Evolutionary conservation across 1,139 yeast genomes (phyloP).

Genomic region (Nakaseomyces nivariensis): DNA sequence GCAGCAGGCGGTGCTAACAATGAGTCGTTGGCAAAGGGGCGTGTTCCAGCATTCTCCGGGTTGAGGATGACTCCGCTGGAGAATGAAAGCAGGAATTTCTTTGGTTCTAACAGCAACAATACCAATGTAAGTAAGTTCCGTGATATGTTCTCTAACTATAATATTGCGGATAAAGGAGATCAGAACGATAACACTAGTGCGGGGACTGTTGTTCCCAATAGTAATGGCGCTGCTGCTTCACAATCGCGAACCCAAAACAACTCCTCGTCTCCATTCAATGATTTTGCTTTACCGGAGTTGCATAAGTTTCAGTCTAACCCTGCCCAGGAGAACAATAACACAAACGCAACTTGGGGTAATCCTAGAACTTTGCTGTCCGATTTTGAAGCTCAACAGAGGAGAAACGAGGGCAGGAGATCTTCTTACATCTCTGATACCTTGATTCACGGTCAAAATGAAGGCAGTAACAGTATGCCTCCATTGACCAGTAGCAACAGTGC

Average conservation of each 20-base stretch:
- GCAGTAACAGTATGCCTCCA: background rate
- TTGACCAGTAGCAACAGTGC: background rate
- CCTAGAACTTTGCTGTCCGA: background rate
- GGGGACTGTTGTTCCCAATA: too few species aligned
- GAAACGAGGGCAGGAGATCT: slow-evolving; percentile 17
- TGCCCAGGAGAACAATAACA: background rate
- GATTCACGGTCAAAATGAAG: slow-evolving; percentile 16
- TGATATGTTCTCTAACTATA: slow-evolving; percentile 1
- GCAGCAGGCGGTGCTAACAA: background rate
- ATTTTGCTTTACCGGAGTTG: background rate
- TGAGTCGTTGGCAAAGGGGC: slow-evolving; percentile 1
- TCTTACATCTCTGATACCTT: slow-evolving; percentile 28
- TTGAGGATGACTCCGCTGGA: slow-evolving; percentile 6
- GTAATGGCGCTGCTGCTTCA: background rate
- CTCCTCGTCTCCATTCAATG: background rate
- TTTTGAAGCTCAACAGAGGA: slow-evolving; percentile 1
- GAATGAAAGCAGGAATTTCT: background rate
- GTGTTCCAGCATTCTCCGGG: slow-evolving; percentile 8
- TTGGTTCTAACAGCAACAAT: background rate
- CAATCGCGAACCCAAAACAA: background rate
- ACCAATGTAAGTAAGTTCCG: background rate
- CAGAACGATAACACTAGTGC: background rate
- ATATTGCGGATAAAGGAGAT: background rate
- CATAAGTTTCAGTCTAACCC: slow-evolving; percentile 3
- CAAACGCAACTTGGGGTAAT: background rate